A percentile compares a stretch with the other conserved stretches of the same genome.
Evolutionary conservation across 192 early-diverging fungal genomes (phyloP).

Genomic region (Podila verticillata): DNA sequence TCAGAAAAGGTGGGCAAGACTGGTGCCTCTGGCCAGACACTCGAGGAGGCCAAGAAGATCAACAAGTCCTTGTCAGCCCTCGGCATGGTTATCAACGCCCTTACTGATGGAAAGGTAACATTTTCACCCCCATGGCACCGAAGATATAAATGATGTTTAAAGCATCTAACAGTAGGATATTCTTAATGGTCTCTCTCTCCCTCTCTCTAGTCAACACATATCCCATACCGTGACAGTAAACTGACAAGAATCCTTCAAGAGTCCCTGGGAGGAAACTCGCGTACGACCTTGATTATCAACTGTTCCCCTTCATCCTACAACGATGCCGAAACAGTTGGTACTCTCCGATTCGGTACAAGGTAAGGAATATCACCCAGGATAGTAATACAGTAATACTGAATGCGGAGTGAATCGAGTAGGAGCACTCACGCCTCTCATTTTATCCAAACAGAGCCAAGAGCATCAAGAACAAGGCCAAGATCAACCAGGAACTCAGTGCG

Average conservation of each 20-base stretch:
- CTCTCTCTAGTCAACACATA: constrained; percentile 81
- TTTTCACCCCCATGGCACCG: not conserved
- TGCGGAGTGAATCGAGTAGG: no score
- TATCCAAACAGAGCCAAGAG: constrained; percentile 81
- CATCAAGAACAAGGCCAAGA: constrained; percentile 99
- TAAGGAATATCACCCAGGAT: not conserved
- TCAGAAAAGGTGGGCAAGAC: constrained; percentile 99
- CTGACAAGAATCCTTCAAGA: constrained; percentile 99
- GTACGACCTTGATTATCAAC: constrained; percentile 99
- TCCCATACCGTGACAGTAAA: constrained; percentile 99
- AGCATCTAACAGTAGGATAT: no score
- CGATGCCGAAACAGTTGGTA: constrained; percentile 93
- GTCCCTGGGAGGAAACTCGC: constrained; percentile 98
- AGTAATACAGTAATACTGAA: no score
- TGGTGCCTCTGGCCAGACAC: constrained; percentile 96
- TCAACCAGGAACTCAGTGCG: constrained; percentile 96
- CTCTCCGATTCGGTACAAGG: constrained; percentile 94
- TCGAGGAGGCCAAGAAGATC: constrained; percentile 99
- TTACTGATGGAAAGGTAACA: constrained; percentile 98
- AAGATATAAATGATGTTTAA: not conserved
- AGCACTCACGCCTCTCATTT: not conserved
- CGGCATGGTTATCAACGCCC: constrained; percentile 99
- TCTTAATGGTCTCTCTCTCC: not conserved
- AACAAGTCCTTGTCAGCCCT: constrained; percentile 98
- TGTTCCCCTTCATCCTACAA: constrained; percentile 98